Conservation (phyloP, 2,329 filamentous ascomycete species). For the Fusarium clavum region DNA sequence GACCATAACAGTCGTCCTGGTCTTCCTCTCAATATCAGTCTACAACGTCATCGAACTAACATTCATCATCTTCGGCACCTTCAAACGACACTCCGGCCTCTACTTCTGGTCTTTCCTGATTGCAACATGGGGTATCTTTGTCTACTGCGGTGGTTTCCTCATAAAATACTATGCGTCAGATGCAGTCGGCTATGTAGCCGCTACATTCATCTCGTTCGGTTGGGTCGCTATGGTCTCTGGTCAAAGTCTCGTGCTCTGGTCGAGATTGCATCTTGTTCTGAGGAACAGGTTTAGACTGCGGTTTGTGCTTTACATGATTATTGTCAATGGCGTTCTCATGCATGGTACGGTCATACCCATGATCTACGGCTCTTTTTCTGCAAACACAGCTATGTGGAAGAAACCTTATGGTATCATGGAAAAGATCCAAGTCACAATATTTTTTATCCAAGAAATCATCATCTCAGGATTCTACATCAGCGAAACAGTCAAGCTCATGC, state of each 20-base stretch:
- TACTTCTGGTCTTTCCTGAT: constrained; percentile 56
- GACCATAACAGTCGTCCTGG: constrained; percentile 44
- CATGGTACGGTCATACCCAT: constrained; percentile 67
- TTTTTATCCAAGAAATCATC: constrained; percentile 66
- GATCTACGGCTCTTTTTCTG: constrained; percentile 63
- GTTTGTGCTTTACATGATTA: constrained; percentile 67
- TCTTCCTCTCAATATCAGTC: constrained; percentile 49
- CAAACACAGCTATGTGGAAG: constrained; percentile 30
- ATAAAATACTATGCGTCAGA: constrained; percentile 51
- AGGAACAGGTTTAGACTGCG: constrained; percentile 61
- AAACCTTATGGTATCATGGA: constrained; percentile 60
- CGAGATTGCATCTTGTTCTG: constrained; percentile 69
- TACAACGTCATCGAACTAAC: constrained; percentile 54
- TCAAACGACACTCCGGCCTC: constrained; percentile 50
- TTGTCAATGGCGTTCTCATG: constrained; percentile 63
- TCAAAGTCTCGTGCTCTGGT: constrained; percentile 71
- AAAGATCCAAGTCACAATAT: constrained; percentile 66
- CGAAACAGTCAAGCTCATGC: constrained; percentile 63
- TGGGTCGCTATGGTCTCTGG: constrained; percentile 67
- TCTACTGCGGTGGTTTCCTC: constrained; percentile 59
- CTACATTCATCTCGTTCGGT: constrained; percentile 40
- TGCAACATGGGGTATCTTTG: constrained; percentile 51
- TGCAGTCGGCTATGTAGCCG: constrained; percentile 38
- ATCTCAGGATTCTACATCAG: constrained; percentile 65
- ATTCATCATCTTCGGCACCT: constrained; percentile 52